These are phyloP conservation scores for Metschnikowia vanudenii DNA, from an alignment of 805 yeast species.

Conservation along the genomic window DNA sequence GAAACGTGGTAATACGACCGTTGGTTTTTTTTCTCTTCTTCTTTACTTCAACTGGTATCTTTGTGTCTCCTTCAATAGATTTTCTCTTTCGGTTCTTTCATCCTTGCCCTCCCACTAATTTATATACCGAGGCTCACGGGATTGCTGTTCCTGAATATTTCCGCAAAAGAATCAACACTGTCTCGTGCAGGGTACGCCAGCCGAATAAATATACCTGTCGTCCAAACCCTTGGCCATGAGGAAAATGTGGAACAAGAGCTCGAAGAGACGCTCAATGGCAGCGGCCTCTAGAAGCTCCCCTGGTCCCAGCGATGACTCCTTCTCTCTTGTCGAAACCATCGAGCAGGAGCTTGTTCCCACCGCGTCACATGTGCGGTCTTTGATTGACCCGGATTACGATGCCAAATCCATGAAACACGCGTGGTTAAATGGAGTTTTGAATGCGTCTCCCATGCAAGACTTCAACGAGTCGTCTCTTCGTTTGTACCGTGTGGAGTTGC, in stretches of 20 bases:
- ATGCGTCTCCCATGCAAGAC: slow-evolving; percentile 31
- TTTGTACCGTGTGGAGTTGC: slow-evolving; percentile 35
- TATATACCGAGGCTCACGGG: background rate
- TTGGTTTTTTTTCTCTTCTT: background rate
- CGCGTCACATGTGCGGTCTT: slow-evolving; percentile 18
- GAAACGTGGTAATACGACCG: slow-evolving; percentile 1
- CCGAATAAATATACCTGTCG: background rate
- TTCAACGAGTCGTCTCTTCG: slow-evolving; percentile 22
- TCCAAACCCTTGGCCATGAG: slow-evolving; percentile 10
- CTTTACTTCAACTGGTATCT: background rate
- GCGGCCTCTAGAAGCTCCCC: slow-evolving; percentile 7
- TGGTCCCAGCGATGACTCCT: slow-evolving; percentile 3
- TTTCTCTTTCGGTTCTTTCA: background rate
- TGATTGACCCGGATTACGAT: slow-evolving; percentile 35
- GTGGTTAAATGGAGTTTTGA: slow-evolving; percentile 40
- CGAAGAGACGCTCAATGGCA: slow-evolving; percentile 18
- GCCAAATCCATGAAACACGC: slow-evolving; percentile 27
- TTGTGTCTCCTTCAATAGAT: background rate
- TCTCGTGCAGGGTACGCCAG: slow-evolving; percentile 1
- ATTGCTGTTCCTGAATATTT: background rate
- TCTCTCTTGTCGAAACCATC: slow-evolving; percentile 1
- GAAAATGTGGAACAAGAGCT: slow-evolving; percentile 20
- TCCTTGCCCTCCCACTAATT: background rate
- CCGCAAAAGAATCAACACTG: slow-evolving; percentile 1
- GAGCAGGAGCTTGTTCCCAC: slow-evolving; percentile 8